Conservation (phyloP, 371 early-diverging fungal genomes). For the Mortierella sp. region DNA sequence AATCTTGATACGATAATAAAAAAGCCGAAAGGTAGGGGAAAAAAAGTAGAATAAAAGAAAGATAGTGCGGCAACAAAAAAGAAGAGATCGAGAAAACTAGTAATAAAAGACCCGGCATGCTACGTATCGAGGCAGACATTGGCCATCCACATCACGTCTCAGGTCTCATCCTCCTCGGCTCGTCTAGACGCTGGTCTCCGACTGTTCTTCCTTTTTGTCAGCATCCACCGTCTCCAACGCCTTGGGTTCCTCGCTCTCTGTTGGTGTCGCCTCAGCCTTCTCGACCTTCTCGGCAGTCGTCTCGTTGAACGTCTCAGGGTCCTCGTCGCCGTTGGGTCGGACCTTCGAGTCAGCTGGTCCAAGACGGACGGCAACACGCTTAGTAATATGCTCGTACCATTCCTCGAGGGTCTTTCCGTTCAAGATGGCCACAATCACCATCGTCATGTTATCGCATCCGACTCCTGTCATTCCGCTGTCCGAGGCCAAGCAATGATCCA, state of each 20-base stretch:
- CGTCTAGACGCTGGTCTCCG: slow-evolving; percentile 8
- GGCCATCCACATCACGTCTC: neutral
- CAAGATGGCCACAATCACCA: slow-evolving; percentile 90
- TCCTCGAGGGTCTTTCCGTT: slow-evolving; percentile 77
- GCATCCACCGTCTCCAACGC: neutral
- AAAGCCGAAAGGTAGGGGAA: neutral
- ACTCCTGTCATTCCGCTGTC: slow-evolving; percentile 87
- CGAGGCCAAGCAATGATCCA: slow-evolving; percentile 92
- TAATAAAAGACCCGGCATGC: neutral
- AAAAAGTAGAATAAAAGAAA: neutral
- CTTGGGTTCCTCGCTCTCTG: slow-evolving; percentile 9
- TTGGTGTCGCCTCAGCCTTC: neutral
- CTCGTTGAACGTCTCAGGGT: slow-evolving; percentile 32
- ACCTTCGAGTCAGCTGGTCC: slow-evolving; percentile 35
- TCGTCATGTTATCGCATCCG: slow-evolving; percentile 99
- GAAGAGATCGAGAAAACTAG: neutral
- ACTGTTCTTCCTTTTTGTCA: slow-evolving; percentile 11
- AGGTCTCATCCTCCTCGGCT: neutral
- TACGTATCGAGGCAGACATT: neutral
- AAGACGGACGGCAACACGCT: slow-evolving; percentile 31
- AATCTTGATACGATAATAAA: too few species aligned
- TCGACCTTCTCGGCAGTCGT: neutral
- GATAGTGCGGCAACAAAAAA: neutral
- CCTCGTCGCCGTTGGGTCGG: slow-evolving; percentile 45
- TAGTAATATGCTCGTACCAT: slow-evolving; percentile 71